These are phyloP conservation scores for Imleria badia DNA, from an alignment of 768 basidiomycete species.

Conservation along the genomic window DNA sequence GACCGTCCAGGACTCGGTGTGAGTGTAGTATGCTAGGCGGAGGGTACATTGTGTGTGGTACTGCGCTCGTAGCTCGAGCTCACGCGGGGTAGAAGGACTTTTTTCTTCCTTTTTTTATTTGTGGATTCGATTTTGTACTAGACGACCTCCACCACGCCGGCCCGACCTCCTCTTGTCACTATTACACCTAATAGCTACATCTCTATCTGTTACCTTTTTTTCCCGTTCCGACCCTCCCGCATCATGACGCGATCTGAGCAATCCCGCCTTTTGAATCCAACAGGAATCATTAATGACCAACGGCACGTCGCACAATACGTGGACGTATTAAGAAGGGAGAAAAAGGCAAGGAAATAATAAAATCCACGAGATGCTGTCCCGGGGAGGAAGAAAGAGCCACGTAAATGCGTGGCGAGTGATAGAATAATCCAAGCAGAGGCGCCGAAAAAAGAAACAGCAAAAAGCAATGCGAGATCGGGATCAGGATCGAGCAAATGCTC, in stretches of 20 bases:
- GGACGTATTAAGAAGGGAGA: not conserved
- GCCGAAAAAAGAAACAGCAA: not conserved
- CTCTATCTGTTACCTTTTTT: not conserved
- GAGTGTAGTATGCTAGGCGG: not conserved
- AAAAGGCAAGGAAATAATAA: not conserved
- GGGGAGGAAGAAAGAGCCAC: not conserved
- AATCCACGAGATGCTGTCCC: not conserved
- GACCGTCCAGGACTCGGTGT: conserved; percentile 64
- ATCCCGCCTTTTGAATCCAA: not conserved
- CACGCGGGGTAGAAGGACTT: not conserved
- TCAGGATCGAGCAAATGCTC: not conserved
- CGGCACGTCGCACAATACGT: not conserved
- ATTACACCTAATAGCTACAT: not conserved
- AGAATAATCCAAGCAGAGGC: not conserved
- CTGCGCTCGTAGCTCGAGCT: too few relatives aligned
- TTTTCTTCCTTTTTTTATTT: not conserved
- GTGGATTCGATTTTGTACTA: too few relatives aligned
- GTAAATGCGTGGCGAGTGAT: too few relatives aligned
- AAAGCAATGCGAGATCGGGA: conserved; percentile 1
- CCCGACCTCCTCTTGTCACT: too few relatives aligned
- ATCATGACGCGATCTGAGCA: not conserved
- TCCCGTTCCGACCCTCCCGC: not conserved
- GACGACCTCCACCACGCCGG: too few relatives aligned
- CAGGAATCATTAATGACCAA: too few relatives aligned
- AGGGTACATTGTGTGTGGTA: too few relatives aligned